Conservation (phyloP, 1,284 basidiomycete genomes). For the Malassezia furfur region DNA sequence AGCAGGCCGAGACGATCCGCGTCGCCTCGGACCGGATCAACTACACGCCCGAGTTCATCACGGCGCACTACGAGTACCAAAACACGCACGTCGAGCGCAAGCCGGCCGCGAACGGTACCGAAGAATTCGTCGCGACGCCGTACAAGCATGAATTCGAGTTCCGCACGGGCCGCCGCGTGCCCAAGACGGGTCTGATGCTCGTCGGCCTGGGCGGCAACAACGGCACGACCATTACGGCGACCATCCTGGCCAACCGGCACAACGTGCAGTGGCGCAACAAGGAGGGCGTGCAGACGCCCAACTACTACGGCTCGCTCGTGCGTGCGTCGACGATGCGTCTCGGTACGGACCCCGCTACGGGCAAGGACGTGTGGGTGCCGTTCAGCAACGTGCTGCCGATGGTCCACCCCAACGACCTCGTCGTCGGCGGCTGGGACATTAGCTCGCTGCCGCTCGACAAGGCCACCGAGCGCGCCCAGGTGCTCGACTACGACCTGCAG, state of each 20-base stretch:
- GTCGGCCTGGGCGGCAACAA: conserved; percentile 97
- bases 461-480: conserved; percentile 86
- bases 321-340: conserved; percentile 89
- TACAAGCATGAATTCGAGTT: conserved; percentile 59
- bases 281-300: conserved; percentile 80
- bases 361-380: conserved; percentile 87
- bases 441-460: conserved; percentile 73
- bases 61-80: conserved; percentile 41
- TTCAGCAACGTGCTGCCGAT: conserved; percentile 88
- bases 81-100: conserved; percentile 45
- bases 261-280: conserved; percentile 93
- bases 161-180: conserved; percentile 75
- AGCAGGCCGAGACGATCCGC: conserved; percentile 39
- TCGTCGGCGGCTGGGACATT: conserved; percentile 96
- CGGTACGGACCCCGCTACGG: conserved; percentile 69
- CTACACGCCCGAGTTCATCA: conserved; percentile 41
- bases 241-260: conserved; percentile 90
- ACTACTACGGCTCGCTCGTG: conserved; percentile 67
- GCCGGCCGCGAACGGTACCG: conserved; percentile 33
- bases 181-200: conserved; percentile 92
- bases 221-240: conserved; percentile 85
- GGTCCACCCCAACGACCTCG: conserved; percentile 97
- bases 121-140: conserved; percentile 42
- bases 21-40: conserved; percentile 44
- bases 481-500: conserved; percentile 93